These are phyloP conservation scores for Cenchrus fungigraminus DNA, from an alignment of 176 grass and related monocot genomes.

Conservation along the genomic window DNA sequence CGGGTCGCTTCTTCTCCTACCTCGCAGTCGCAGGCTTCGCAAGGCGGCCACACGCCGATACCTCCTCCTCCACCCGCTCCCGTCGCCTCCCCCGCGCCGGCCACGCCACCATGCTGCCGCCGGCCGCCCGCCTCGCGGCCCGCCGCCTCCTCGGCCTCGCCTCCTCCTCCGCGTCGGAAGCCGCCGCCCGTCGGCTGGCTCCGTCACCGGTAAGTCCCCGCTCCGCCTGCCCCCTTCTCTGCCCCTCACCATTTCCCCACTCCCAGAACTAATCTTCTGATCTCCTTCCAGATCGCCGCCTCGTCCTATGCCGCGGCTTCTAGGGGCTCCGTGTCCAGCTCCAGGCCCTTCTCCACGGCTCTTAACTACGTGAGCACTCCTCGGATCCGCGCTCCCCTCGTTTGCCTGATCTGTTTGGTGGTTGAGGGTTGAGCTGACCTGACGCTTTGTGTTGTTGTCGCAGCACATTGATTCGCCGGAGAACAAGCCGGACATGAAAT, in stretches of 20 bases:
- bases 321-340: slow-evolving; percentile 33
- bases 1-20: slow-evolving; percentile 12
- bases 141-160: slow-evolving; percentile 62
- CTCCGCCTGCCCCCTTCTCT: background rate
- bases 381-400: slow-evolving; percentile 28
- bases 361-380: slow-evolving; percentile 80
- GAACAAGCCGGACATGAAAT: slow-evolving; percentile 67
- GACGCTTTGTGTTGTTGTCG: slow-evolving; percentile 25
- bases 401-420: slow-evolving; percentile 49
- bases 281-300: slow-evolving; percentile 49
- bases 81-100: slow-evolving; percentile 30
- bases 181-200: slow-evolving; percentile 29
- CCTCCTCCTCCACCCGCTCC: slow-evolving; percentile 1
- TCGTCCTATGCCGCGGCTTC: background rate
- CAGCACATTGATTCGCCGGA: slow-evolving; percentile 96
- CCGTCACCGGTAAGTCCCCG: slow-evolving; percentile 30
- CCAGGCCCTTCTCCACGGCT: slow-evolving; percentile 69
- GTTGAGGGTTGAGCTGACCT: slow-evolving; percentile 24
- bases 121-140: slow-evolving; percentile 62
- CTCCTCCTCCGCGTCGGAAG: slow-evolving; percentile 16
- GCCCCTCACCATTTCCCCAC: background rate
- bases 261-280: background rate
- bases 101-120: slow-evolving; percentile 55
- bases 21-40: slow-evolving; percentile 48
- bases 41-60: slow-evolving; percentile 36